A percentile compares a stretch with the other conserved stretches of the same genome.
Evolutionary conservation across 2,329 filamentous ascomycete species (phyloP).

Genomic region (Neofusicoccum umdonicola): DNA sequence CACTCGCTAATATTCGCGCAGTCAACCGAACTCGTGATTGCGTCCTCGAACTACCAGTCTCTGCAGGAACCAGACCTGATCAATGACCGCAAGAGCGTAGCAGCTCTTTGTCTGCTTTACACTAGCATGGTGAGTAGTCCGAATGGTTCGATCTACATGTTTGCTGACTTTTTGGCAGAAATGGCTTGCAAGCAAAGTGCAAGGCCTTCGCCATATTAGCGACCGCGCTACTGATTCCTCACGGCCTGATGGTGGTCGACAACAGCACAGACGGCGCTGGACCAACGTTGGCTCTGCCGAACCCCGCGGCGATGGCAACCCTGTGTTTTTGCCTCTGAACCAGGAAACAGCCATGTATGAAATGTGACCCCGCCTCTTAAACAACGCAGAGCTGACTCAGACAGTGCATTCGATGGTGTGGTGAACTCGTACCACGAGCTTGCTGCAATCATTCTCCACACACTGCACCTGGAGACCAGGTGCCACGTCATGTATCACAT

Average conservation of each 20-base stretch:
- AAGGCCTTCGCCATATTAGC: constrained; percentile 79
- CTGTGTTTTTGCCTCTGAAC: constrained; percentile 84
- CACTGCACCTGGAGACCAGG: constrained; percentile 83
- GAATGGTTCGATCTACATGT: neutral
- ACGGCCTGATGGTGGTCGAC: constrained; percentile 42
- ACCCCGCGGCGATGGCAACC: constrained; percentile 56
- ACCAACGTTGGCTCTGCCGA: constrained; percentile 64
- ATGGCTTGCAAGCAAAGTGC: constrained; percentile 85
- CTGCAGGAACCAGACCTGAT: constrained; percentile 66
- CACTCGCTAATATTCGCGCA: constrained; percentile 28
- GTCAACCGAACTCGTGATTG: constrained; percentile 21
- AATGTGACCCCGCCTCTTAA: neutral
- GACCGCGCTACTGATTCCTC: constrained; percentile 67
- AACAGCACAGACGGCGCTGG: constrained; percentile 70
- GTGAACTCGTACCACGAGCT: constrained; percentile 80
- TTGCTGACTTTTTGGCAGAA: constrained; percentile 48
- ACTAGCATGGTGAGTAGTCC: constrained; percentile 72
- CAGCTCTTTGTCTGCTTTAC: constrained; percentile 81
- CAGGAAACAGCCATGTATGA: constrained; percentile 76
- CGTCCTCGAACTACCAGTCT: constrained; percentile 57
- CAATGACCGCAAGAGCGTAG: constrained; percentile 81
- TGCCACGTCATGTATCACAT: constrained; percentile 83
- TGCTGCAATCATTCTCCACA: constrained; percentile 74
- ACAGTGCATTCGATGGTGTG: constrained; percentile 80
- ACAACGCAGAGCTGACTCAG: constrained; percentile 18